These are phyloP conservation scores for Colletotrichum horii DNA, from an alignment of 2,329 filamentous ascomycete genomes.

Conservation along the genomic window DNA sequence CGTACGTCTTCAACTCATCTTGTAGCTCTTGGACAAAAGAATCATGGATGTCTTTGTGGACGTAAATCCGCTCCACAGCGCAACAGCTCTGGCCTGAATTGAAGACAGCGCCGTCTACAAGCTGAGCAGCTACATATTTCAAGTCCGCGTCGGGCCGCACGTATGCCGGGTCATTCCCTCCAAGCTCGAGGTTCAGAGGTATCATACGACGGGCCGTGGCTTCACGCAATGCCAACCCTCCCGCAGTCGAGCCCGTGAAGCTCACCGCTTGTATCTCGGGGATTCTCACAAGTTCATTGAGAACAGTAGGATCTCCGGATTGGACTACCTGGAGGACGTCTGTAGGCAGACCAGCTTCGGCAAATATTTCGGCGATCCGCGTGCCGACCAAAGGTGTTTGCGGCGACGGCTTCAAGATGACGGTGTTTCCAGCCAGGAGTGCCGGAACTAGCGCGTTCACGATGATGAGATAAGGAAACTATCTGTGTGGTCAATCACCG, in stretches of 20 bases:
- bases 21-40: conserved; percentile 67
- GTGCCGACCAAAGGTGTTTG: conserved; percentile 68
- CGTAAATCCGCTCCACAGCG: not conserved
- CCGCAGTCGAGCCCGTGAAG: not conserved
- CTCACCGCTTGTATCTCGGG: not conserved
- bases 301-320: conserved; percentile 59
- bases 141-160: conserved; percentile 70
- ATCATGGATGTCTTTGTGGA: not conserved
- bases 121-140: conserved; percentile 72
- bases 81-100: conserved; percentile 47
- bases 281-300: conserved; percentile 61
- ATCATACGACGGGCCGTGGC: not conserved
- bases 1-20: conserved; percentile 53
- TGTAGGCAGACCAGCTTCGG: conserved; percentile 66
- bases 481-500: too few species aligned
- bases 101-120: conserved; percentile 75
- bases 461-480: conserved; percentile 64
- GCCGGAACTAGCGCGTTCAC: conserved; percentile 71
- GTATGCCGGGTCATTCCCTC: conserved; percentile 71
- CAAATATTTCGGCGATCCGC: conserved; percentile 66
- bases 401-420: conserved; percentile 74
- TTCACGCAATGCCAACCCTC: not conserved
- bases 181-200: not conserved
- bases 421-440: conserved; percentile 62
- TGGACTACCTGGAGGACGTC: conserved; percentile 46